A percentile compares a stretch with the other conserved stretches of the same genome.
These are phyloP conservation scores for Fusarium sp. DNA, from an alignment of 2,329 filamentous ascomycete species.

Conservation along the genomic window DNA sequence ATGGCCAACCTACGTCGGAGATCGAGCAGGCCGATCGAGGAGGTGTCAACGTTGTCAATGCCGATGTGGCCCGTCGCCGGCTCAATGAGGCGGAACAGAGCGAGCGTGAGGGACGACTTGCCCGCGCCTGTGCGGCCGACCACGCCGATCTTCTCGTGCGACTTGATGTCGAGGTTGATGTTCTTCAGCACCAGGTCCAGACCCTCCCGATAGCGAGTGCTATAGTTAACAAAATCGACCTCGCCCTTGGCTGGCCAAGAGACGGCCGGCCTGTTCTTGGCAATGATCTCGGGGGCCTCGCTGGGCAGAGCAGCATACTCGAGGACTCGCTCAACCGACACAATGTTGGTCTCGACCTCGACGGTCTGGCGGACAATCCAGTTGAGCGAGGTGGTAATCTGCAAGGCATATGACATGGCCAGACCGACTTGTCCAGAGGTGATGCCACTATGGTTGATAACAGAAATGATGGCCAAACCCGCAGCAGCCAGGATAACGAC, in stretches of 20 bases:
- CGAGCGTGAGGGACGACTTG: conserved; percentile 93
- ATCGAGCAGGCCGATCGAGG: conserved; percentile 90
- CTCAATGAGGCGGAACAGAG: conserved; percentile 97
- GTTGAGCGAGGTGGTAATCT: conserved; percentile 97
- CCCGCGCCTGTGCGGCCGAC: conserved; percentile 96
- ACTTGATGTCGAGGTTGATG: conserved; percentile 91
- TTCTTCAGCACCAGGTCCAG: conserved; percentile 95
- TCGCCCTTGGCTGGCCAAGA: conserved; percentile 93
- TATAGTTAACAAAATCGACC: conserved; percentile 94
- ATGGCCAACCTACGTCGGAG: conserved; percentile 92
- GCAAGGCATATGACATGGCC: conserved; percentile 96
- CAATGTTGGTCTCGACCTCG: conserved; percentile 99
- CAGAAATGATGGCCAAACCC: conserved; percentile 84
- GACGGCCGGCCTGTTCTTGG: conserved; percentile 86
- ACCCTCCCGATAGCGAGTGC: conserved; percentile 90
- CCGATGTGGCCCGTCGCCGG: conserved; percentile 85
- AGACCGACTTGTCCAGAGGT: conserved; percentile 87
- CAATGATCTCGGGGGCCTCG: conserved; percentile 95
- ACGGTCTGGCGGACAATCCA: conserved; percentile 99
- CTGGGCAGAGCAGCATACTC: conserved; percentile 94
- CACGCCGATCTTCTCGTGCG: conserved; percentile 97
- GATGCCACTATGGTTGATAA: conserved; percentile 76
- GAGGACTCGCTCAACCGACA: conserved; percentile 96
- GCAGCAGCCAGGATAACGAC: conserved; percentile 93
- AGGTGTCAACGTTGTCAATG: conserved; percentile 92